Evolutionary conservation across 257 asterid genomes (phyloP), one percentile per base, ranked within the genome.

Genomic region (Jacaranda copaia): DNA sequence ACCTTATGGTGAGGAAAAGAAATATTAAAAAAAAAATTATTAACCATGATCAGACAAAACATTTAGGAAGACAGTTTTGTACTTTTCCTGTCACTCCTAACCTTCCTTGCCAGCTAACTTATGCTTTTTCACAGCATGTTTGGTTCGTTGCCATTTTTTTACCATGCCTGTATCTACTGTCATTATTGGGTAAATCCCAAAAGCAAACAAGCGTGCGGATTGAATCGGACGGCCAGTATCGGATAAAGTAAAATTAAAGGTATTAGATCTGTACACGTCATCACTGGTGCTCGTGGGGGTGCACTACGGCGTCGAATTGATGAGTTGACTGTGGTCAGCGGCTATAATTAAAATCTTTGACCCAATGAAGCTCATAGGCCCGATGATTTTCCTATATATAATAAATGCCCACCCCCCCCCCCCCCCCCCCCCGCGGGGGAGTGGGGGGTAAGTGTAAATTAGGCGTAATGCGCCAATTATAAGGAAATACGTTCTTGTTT

Each of bases 151-250:
- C 45, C 10, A 73, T 13, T 57, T 75, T 77, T 85, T 87, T 72
- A 84, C 85, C 87, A 84, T 73, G 88, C 87, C 80, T n/a, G 72
- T 55, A 80, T 79, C 84, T 53, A 77, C 82, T 39, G 84, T 81
- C 84, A 86, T 86, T 80, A 84, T 84, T 63, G 78, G 81, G 82
- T 68, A 76, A 84, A 87, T 87, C 89, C 81, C 68, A 74, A 85
- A 87, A 83, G 88, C 78, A 74, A 75, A 63, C 83, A 67, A 81
- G 92, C 92, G 89, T 87, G 92, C 85, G 85, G 85, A 56, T 42
- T 13, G 0, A 45, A 85, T 84, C 92, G 0, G 56, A 78, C 87
- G 86, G 83, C 35, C 65, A 1, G 0, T 32, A 58, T n/a, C 40
- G 39, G 5, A 4, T 14, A 9, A 4, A 5, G 3, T 19, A 16